Conservation (phyloP, 2,329 filamentous ascomycete species). For the Trichophyton mentagrophytes region DNA sequence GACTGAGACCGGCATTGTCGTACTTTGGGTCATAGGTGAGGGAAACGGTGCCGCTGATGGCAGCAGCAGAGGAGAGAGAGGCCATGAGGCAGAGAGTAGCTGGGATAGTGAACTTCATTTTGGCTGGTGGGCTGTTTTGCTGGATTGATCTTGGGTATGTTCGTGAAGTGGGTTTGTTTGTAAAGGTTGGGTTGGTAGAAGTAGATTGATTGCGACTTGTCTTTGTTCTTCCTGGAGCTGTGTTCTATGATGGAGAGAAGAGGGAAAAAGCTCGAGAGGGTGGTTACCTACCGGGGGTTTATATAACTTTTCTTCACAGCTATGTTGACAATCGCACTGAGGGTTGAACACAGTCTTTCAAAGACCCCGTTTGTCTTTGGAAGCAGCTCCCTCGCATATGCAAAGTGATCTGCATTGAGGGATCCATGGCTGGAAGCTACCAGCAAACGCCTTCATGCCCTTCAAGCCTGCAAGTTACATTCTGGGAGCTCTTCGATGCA, state of each 20-base stretch:
- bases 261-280: background rate
- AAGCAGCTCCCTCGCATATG: background rate
- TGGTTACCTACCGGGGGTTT: background rate
- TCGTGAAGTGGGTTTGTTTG: background rate
- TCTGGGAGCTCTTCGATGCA: background rate
- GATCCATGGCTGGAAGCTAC: background rate
- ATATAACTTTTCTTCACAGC: background rate
- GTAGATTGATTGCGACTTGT: background rate
- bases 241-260: background rate
- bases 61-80: slow-evolving; percentile 15
- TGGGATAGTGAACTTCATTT: slow-evolving; percentile 16
- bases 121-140: background rate
- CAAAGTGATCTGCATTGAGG: background rate
- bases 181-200: background rate
- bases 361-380: background rate
- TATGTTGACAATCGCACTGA: background rate
- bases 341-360: background rate
- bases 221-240: background rate
- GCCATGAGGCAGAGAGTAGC: slow-evolving; percentile 14
- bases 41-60: slow-evolving; percentile 20
- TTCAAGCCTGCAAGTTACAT: background rate
- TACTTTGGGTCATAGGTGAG: slow-evolving; percentile 64
- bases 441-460: background rate
- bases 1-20: slow-evolving; percentile 45
- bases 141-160: background rate